Evolutionary conservation across 2,329 filamentous ascomycete genomes (phyloP).

Genomic region (Orbilia quercus): DNA sequence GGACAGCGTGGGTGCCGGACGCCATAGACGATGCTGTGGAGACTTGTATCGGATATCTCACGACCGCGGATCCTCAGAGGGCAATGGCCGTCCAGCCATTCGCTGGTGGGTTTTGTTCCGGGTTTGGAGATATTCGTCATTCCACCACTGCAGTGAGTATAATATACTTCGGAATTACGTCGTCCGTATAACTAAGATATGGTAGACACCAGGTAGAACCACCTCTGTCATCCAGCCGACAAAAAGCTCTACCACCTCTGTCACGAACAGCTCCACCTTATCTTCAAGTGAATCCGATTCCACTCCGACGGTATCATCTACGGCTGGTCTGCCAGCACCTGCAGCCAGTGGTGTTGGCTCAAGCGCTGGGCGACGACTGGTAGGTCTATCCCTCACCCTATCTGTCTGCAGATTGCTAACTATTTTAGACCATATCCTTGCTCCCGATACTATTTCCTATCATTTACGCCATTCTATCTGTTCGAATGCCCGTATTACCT

Average conservation of each 20-base stretch:
- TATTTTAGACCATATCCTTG: background rate
- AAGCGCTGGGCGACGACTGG: background rate
- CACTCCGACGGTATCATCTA: background rate
- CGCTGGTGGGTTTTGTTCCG: conserved; percentile 28
- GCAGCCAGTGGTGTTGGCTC: conserved; percentile 18
- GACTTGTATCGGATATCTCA: conserved; percentile 38
- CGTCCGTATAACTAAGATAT: too few relatives aligned
- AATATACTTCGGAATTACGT: too few relatives aligned
- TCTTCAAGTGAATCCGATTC: conserved; percentile 1
- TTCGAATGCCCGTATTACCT: too few relatives aligned
- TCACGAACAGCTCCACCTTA: background rate
- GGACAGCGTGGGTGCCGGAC: conserved; percentile 24
- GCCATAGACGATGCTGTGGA: conserved; percentile 26
- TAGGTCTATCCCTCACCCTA: background rate
- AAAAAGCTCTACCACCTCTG: conserved; percentile 2
- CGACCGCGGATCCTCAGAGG: conserved; percentile 14
- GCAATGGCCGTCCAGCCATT: conserved; percentile 13
- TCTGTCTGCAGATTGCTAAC: background rate
- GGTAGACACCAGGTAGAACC: conserved; percentile 37
- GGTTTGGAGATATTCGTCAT: conserved; percentile 32
- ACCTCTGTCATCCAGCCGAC: conserved; percentile 20
- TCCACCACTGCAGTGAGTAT: conserved; percentile 33
- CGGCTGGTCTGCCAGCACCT: conserved; percentile 2
- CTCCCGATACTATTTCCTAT: background rate
- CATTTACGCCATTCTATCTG: background rate